Base-by-base conservation (phyloP, 2,329 filamentous ascomycete genomes). In the Drechslerella stenobrocha region DNA sequence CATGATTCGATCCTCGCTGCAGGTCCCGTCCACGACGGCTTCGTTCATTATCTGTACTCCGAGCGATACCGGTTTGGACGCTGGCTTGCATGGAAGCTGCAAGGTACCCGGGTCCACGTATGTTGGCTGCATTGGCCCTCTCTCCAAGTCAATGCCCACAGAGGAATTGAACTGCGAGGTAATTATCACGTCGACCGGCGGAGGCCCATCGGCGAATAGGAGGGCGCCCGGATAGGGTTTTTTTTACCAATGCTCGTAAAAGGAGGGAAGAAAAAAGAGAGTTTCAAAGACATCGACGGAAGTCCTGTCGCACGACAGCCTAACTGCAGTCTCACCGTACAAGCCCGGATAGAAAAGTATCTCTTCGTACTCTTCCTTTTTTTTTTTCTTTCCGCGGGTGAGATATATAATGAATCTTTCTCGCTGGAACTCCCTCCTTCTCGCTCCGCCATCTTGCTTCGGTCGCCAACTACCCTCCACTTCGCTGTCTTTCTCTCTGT, bases 401-500 rank as follows among this genome's bases (percentile, higher is more conserved):
- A 50, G 48, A 66, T 66, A 66, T 42, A 42, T 42, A 42, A 37
- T 42, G 22, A 18, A 20, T 42, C 13, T 52, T 66, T 56, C 48
- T 66, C 61, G 44, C 48, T 32, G 59, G 57, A 58, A 66, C 53
- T 66, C 61, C 42, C 53, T 66, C 61, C 61, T 58, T 66, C 48
- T 52, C 45, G 53, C 61, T 58, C 61, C 61, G 61, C 61, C 53
- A 50, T 57, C 60, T 30, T 42, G 37, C 37, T 42, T 42, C 37
- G 37, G 37, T 20, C 22, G 37, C 37, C 9, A 30, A 30, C 37
- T 63, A 20, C 32, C 50, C 48, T 61, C 20, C 40, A 48, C 47
- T 23, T 44, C 40, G 24, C 18, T 28, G 20, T 15, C 40, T 34
- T 42, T 15, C 13, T 53, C 3, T 24, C 28, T 45, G 18, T 52